A percentile compares a stretch with the other conserved stretches of the same genome.
These are phyloP conservation scores for Pulveroboletus sp. DNA, from an alignment of 768 basidiomycete species.

Conservation along the genomic window DNA sequence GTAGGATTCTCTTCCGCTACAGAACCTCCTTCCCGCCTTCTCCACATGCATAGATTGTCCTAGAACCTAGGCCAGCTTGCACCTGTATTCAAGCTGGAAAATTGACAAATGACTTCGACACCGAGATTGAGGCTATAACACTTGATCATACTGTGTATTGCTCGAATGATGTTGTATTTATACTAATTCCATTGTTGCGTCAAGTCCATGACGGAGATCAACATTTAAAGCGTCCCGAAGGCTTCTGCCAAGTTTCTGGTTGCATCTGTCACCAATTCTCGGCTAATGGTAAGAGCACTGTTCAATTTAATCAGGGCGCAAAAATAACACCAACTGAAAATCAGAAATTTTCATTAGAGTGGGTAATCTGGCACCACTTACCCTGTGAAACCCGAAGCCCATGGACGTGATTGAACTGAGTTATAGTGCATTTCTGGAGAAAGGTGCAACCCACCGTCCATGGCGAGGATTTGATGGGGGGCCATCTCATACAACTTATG, in stretches of 20 bases:
- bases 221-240: constrained; percentile 22
- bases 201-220: not conserved
- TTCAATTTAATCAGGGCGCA: constrained; percentile 14
- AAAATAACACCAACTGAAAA: no score
- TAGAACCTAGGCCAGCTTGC: constrained; percentile 64
- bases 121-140: constrained; percentile 69
- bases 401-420: not conserved
- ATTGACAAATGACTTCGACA: constrained; percentile 65
- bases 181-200: not conserved
- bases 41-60: constrained; percentile 36
- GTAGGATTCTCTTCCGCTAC: no score
- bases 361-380: constrained; percentile 10
- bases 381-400: constrained; percentile 16
- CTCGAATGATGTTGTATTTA: not conserved
- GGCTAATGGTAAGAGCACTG: constrained; percentile 38
- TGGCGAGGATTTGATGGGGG: constrained; percentile 72
- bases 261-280: constrained; percentile 38
- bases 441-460: constrained; percentile 54
- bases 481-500: constrained; percentile 58
- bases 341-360: not conserved
- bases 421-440: not conserved
- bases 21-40: no score
- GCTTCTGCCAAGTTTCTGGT: constrained; percentile 31
- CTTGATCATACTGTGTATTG: not conserved
- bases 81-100: constrained; percentile 74